Base-by-base conservation (phyloP, 352 stramenopile genomes). In the Phytopythium chamaehyphon region DNA sequence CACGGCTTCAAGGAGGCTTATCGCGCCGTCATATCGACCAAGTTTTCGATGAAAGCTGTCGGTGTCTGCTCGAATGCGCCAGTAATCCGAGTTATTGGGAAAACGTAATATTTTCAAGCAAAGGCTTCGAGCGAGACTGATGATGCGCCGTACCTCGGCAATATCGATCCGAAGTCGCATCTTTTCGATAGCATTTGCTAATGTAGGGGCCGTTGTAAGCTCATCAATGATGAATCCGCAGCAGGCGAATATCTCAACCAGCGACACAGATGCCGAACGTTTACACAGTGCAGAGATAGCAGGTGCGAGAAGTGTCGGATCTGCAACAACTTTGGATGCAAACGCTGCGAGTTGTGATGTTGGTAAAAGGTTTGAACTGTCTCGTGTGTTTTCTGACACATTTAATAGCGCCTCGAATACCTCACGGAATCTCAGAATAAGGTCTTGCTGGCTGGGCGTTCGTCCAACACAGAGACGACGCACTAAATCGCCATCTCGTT, bases 211-310 rank as follows among this genome's bases (percentile, higher is more conserved):
- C 6, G 74, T 55, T 0, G 68, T 80, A 2, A 90, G 35, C 21
- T 86, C 79, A n/a, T 90, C 78, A 19, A 90, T 88, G 2, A 83
- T 57, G 40, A 83, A 85, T 0, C 78, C 78, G 35, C 76, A 90
- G n/a, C 48, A 69, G 4, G 55, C 70, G 39, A 66, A 88, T 0
- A 90, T 47, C 24, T 90, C 78, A 8, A 86, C 61, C 1, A 90
- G 54, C 0, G 78, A 88, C 2, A 88, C 70, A 0, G 64, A 45
- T 1, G 65, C 77, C 11, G 68, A 71, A 16, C 78, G 62, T 28
- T 79, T 83, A 1, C 66, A 68, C 0, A 89, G 51, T 12, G 57
- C 47, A 2, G 66, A 55, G 14, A 89, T 35, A 0, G 73, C 65
- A 26, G 66, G 53, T 14, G 82, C 66, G 1, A 87, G 59, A 3